Evolutionary conservation across 345 rosid species (phyloP), one percentile per base, ranked within the genome.

Genomic region (Euphorbia pulcherrima): DNA sequence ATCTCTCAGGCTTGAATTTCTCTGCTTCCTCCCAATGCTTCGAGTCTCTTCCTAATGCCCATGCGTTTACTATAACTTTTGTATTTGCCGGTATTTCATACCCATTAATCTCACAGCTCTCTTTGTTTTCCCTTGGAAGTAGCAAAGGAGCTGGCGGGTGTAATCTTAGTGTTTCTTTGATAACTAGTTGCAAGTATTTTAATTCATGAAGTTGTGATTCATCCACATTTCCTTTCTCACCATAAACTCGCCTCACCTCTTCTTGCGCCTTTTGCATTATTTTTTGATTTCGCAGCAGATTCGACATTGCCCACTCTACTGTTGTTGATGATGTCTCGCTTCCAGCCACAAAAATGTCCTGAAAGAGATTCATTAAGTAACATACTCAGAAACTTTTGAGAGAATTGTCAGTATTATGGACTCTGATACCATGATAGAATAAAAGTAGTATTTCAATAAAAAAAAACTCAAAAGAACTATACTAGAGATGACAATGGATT

Each of bases 301-400:
- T 83, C 0, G 74, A 27, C 68, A 79, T 65, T 14, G 75, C 69
- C 79, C 81, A 77, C 2, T 82, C 77, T 37, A 66, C 57, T 4
- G 63, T 27, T 11, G 77, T 59, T 2, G 78, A 68, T 18, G 79
- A 64, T 59, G 77, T 74, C 24, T 79, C 80, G 6, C 75, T 71
- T 11, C 82, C 79, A 3, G 75, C 82, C 2, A 44, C 14, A n/a
- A 73, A 78, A 16, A 76, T 46, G 40, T 76, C 80, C 82, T 78
- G 66, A 50, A 60, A 61, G 16, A 26, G 5, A 28, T 18, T 40
- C 26, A 62, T 5, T n/a, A 41, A 8, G 3, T 8, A 9, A 1
- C 23, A 8, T 30, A 26, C 21, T n/a, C 8, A n/a, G 7, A 50
- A n/a, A n/a, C n/a, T n/a, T n/a, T n/a, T n/a, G 54, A 18, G 9